Evolutionary conservation across 768 basidiomycete genomes (phyloP).

Genomic region (Gloeopeniophorella convolvens): DNA sequence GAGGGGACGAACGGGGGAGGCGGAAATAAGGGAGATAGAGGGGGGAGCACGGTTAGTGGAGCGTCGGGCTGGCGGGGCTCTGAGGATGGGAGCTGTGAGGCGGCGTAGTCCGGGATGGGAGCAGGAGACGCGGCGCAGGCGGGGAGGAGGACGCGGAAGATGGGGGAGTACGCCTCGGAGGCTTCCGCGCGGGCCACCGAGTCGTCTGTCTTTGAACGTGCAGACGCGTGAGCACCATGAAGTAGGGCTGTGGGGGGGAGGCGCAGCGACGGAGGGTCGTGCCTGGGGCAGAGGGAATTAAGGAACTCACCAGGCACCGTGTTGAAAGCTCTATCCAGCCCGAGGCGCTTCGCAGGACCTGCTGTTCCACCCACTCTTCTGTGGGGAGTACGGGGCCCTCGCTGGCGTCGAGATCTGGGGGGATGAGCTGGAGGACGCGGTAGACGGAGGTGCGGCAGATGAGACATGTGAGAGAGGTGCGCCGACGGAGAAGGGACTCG

Average conservation of each 20-base stretch:
- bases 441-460: constrained; percentile 60
- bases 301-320: constrained; percentile 55
- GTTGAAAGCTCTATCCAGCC: constrained; percentile 73
- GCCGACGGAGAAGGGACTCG: constrained; percentile 35
- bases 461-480: constrained; percentile 61
- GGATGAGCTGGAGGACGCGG: constrained; percentile 58
- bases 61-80: neutral
- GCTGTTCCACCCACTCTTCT: constrained; percentile 72
- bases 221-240: constrained; percentile 8
- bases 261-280: neutral
- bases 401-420: constrained; percentile 49
- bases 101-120: neutral
- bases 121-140: constrained; percentile 8
- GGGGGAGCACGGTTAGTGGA: constrained; percentile 38
- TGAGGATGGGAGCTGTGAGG: constrained; percentile 11
- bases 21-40: constrained; percentile 56
- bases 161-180: constrained; percentile 32
- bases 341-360: constrained; percentile 55
- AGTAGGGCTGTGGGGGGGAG: constrained; percentile 3
- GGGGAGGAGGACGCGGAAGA: constrained; percentile 27
- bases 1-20: constrained; percentile 74
- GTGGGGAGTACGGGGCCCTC: constrained; percentile 64
- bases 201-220: constrained; percentile 23
- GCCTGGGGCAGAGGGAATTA: neutral
- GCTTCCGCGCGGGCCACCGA: constrained; percentile 23